Evolutionary conservation across 345 rosid species (phyloP), one percentile per base, ranked within the genome.

Genomic region (Populus davidiana): DNA sequence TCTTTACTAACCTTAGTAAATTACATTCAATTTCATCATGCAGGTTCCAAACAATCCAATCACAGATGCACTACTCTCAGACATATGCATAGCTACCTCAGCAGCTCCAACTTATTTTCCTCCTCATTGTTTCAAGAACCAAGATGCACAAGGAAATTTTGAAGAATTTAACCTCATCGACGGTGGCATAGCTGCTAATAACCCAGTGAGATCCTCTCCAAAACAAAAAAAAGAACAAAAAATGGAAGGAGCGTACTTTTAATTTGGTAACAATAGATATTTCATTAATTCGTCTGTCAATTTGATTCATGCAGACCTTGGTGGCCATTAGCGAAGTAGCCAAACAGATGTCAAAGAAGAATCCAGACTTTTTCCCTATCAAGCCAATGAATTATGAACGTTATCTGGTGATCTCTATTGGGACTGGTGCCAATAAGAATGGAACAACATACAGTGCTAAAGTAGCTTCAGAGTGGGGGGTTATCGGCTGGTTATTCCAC

Each of bases 101-200:
- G 88, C 97, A 66, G 93, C 98, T 67, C 97, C 96, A 59, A 93
- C 94, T 64, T 83, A 74, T 63, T 74, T 93, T 61, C 96, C 96
- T 31, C 78, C 90, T 59, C 77, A 88, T 81, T 83, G 85, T 69
- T 91, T 93, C 81, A 61, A 76, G 69, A 91, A 83, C 67, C 76
- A 82, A 80, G 88, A 88, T 52, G 70, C 76, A 29, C 62, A 81
- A 71, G 92, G 89, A 33, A 75, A 80, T 20, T 41, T 29, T 7
- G 23, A 75, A 9, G 91, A 91, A 71, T 90, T 91, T 85, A 70
- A 93, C 82, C 92, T 91, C 23, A 82, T 93, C 27, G 98, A 93
- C 75, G 96, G 98, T 2, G 93, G 81, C 2, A 25, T 93, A 29
- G 88, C 92, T 2, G 93, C 96, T 63, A 87, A 81, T 74, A 91